These are phyloP conservation scores for Dipteronia dyeriana DNA, from an alignment of 345 rosid genomes.

Conservation along the genomic window DNA sequence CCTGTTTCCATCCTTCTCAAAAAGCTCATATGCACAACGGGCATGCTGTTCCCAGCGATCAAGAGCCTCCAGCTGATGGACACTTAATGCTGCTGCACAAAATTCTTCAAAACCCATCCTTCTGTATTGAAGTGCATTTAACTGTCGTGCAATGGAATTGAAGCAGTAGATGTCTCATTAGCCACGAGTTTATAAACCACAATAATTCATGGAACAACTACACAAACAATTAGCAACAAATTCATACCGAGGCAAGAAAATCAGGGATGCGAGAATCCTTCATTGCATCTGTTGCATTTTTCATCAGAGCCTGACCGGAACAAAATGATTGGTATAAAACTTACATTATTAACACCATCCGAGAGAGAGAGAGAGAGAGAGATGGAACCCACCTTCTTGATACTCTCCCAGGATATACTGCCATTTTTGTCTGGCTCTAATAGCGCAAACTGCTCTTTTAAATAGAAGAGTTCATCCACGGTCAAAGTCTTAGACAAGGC, in stretches of 20 bases:
- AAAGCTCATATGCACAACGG: slow-evolving; percentile 78
- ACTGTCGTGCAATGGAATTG: slow-evolving; percentile 47
- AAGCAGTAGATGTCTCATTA: slow-evolving; percentile 13
- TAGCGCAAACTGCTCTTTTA: slow-evolving; percentile 72
- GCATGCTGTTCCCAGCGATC: slow-evolving; percentile 90
- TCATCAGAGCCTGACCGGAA: slow-evolving; percentile 64
- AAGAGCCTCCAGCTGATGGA: slow-evolving; percentile 91
- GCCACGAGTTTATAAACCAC: slow-evolving; percentile 11
- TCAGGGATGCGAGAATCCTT: slow-evolving; percentile 78
- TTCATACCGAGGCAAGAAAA: slow-evolving; percentile 64
- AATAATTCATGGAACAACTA: slow-evolving; percentile 12
- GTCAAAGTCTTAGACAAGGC: slow-evolving; percentile 84
- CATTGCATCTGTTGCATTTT: slow-evolving; percentile 88
- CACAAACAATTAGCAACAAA: slow-evolving; percentile 5
- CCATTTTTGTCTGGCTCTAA: slow-evolving; percentile 75
- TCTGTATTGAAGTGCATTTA: slow-evolving; percentile 81
- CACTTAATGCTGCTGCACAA: slow-evolving; percentile 89
- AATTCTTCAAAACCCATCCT: slow-evolving; percentile 95
- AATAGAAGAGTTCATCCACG: slow-evolving; percentile 59
- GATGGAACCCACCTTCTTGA: slow-evolving; percentile 54
- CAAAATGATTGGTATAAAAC: slow-evolving; percentile 18
- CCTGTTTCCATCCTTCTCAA: slow-evolving; percentile 90
- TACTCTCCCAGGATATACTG: slow-evolving; percentile 62
- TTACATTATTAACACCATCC: slow-evolving; percentile 6
- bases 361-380: neutral